Evolutionary conservation across 176 grass and related monocot genomes (phyloP).

Genomic region (Puya raimondii): DNA sequence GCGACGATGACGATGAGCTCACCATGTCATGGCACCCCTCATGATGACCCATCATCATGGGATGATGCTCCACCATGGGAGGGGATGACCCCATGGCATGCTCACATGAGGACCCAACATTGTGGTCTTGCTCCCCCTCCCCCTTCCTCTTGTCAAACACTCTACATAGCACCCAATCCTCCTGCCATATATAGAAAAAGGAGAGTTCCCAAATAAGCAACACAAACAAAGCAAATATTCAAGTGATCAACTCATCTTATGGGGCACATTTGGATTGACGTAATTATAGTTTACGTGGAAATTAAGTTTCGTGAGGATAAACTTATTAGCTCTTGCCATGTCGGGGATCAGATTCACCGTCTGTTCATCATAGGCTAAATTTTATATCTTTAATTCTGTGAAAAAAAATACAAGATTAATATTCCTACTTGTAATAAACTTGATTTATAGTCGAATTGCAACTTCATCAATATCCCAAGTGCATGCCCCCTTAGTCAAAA

Average conservation of each 20-base stretch:
- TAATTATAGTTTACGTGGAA: neutral
- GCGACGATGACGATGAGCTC: neutral
- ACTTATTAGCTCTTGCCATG: no score
- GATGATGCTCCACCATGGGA: slow-evolving; percentile 16
- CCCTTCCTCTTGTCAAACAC: slow-evolving; percentile 52
- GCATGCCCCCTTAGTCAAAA: no score
- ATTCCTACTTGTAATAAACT: no score
- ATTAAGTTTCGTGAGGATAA: no score
- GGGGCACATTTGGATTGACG: neutral
- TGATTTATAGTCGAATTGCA: no score
- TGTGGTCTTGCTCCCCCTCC: slow-evolving; percentile 6
- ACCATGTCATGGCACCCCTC: neutral
- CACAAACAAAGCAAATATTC: neutral
- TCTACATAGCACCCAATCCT: slow-evolving; percentile 68
- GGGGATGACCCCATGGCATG: neutral
- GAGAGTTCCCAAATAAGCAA: neutral
- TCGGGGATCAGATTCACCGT: no score
- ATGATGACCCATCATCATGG: neutral
- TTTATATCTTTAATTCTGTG: no score
- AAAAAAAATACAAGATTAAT: no score
- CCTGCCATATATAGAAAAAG: slow-evolving; percentile 22
- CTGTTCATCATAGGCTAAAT: no score
- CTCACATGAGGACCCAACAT: neutral
- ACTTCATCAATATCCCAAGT: no score
- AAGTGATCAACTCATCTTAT: neutral